A percentile compares a stretch with the other conserved stretches of the same genome.
Evolutionary conservation across 352 stramenopile species (phyloP).

Genomic region (Sclerospora graminicola): DNA sequence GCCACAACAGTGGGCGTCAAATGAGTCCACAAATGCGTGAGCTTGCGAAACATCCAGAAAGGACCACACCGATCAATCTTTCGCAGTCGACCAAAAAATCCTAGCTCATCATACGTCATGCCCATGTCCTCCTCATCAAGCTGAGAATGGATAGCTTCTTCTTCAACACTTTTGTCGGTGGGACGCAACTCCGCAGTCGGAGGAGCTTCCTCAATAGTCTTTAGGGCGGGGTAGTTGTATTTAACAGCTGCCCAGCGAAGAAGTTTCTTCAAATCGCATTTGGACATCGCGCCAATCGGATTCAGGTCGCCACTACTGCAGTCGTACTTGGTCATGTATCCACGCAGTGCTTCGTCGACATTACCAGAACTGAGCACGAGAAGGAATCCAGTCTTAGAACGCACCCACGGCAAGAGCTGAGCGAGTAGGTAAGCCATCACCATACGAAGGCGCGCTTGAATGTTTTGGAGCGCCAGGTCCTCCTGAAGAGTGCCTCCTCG

Average conservation of each 20-base stretch:
- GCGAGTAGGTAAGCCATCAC: constrained; percentile 96
- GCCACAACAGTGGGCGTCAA: constrained; percentile 66
- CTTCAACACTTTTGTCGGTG: constrained; percentile 53
- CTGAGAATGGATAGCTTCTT: constrained; percentile 85
- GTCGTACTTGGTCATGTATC: constrained; percentile 99
- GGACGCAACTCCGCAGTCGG: constrained; percentile 95
- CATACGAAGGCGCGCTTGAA: constrained; percentile 97
- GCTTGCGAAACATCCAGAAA: constrained; percentile 89
- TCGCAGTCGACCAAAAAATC: constrained; percentile 90
- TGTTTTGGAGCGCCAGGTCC: constrained; percentile 98
- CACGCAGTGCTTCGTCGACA: constrained; percentile 96
- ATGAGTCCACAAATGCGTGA: constrained; percentile 83
- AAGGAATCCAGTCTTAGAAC: constrained; percentile 90
- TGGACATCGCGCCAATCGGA: constrained; percentile 95
- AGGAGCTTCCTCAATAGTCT: constrained; percentile 89
- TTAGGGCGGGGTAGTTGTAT: constrained; percentile 88
- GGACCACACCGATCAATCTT: constrained; percentile 95
- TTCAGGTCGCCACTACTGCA: constrained; percentile 98
- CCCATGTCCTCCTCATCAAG: constrained; percentile 99
- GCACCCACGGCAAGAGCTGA: constrained; percentile 97
- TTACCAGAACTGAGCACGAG: constrained; percentile 97
- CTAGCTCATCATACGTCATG: constrained; percentile 98
- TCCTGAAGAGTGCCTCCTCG: constrained; percentile 87
- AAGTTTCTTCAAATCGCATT: constrained; percentile 94
- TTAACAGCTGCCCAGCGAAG: constrained; percentile 86